Evolutionary conservation across 768 basidiomycete genomes (phyloP), one percentile per base, ranked within the genome.

Genomic region (Naganishia friedmannii): DNA sequence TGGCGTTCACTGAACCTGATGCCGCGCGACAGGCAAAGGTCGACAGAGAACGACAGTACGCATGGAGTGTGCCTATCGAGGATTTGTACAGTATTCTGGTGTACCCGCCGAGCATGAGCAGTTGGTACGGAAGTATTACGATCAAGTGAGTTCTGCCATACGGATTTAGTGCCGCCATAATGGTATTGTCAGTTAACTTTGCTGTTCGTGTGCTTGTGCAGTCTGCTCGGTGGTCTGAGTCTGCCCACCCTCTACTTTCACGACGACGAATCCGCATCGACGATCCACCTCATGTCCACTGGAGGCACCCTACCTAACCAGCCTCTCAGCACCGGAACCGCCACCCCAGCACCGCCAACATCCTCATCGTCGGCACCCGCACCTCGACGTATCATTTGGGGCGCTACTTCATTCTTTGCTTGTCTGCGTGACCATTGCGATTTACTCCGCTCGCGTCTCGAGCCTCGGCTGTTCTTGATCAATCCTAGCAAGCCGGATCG

Each of bases 401-500:
- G 91, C 28, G 93, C 92, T 32, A 92, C 93, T 79, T 90, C 91
- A 71, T 84, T 97, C 29, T 83, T 96, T 8, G 84, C 87, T 17
- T 88, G 90, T 13, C 83, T 99, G 7, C 85, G 88, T 72, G 56
- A 84, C 84, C 0, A 88, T 91, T 74, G 67, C 29, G 71, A 72
- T 12, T 82, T 99, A 60, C 84, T 97, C 48, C 89, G 92, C 21
- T 94, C 92, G 1, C 89, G 87, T 37, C 84, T 98, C 12, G 91
- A 96, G 72, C 87, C 93, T 9, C 86, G 88, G 1, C 82, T 98
- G 4, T 98, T 89, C 83, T 86, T 99, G 54, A 85, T 98, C 63
- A 95, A 99, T 79, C 96, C 96, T 0, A 93, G 91, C 53, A 86
- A 89, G 63, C 86, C 88, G n/a, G 96, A 99, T 81, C 86, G 94